Conservation (phyloP, 331 rosid genomes). For the Ulmus americana region DNA sequence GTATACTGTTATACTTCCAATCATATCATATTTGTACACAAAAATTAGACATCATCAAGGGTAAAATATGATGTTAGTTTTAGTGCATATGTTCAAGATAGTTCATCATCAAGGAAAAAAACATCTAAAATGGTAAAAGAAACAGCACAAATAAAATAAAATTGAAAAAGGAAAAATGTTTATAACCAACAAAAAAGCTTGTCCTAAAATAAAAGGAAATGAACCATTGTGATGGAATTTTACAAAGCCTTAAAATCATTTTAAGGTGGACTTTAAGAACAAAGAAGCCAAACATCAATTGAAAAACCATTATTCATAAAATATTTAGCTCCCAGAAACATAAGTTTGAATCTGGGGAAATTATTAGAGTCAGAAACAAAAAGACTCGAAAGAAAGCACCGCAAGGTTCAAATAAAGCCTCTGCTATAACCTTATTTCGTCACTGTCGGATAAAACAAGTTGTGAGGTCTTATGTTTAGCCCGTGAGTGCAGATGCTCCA, state of each 20-base stretch:
- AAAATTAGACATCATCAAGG: too few relatives aligned
- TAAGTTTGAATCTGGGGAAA: conserved; percentile 28
- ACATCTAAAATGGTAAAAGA: background rate
- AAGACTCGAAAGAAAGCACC: conserved; percentile 32
- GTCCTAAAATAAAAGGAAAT: background rate
- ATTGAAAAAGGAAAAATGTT: background rate
- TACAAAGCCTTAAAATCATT: conserved; percentile 9
- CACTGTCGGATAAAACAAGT: conserved; percentile 27
- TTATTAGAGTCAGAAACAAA: conserved; percentile 39
- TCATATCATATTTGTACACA: too few relatives aligned
- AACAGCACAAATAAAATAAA: background rate
- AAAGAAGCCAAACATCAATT: conserved; percentile 26
- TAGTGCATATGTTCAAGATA: too few relatives aligned
- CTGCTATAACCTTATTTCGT: conserved; percentile 40
- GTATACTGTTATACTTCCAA: too few relatives aligned
- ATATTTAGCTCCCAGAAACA: conserved; percentile 33
- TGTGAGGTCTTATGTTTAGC: conserved; percentile 31
- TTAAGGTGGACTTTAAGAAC: conserved; percentile 8
- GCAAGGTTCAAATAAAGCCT: conserved; percentile 31
- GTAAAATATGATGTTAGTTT: too few relatives aligned
- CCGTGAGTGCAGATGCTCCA: conserved; percentile 86
- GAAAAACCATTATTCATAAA: conserved; percentile 25
- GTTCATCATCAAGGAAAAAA: background rate
- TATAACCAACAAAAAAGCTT: too few relatives aligned
- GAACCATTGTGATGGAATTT: conserved; percentile 9